These are phyloP conservation scores for Podospora pseudocomata DNA, from an alignment of 495 filamentous ascomycete genomes.

Conservation along the genomic window DNA sequence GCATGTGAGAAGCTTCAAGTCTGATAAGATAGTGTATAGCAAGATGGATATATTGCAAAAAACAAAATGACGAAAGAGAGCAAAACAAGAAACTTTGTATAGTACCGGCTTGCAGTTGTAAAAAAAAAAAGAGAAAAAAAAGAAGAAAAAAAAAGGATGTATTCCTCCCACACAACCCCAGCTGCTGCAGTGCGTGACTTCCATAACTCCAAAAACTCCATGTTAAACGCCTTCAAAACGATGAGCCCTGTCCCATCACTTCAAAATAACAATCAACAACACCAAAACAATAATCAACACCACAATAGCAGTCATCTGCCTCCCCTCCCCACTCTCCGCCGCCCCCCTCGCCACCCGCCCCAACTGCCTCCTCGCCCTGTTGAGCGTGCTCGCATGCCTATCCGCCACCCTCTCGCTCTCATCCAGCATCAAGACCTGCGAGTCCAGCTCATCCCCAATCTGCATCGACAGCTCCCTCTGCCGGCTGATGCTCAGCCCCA, in stretches of 20 bases:
- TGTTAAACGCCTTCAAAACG: neutral
- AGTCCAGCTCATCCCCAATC: constrained; percentile 94
- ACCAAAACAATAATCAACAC: constrained; percentile 73
- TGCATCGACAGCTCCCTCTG: constrained; percentile 91
- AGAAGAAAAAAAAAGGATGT: neutral
- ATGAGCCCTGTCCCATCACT: constrained; percentile 43
- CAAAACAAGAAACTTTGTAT: too few species aligned
- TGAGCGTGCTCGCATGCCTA: constrained; percentile 70
- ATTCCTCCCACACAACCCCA: too few species aligned
- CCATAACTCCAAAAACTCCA: neutral
- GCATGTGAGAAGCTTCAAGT: neutral
- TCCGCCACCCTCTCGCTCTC: constrained; percentile 81
- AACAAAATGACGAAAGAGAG: too few species aligned
- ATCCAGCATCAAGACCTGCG: constrained; percentile 82
- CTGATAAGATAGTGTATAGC: too few species aligned
- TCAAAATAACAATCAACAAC: constrained; percentile 72
- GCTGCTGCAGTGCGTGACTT: too few species aligned
- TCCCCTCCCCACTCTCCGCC: constrained; percentile 75
- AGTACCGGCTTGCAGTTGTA: too few species aligned
- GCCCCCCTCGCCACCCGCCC: constrained; percentile 67
- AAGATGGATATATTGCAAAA: too few species aligned
- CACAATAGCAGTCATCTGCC: constrained; percentile 74
- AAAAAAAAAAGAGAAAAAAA: neutral
- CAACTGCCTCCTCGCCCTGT: constrained; percentile 67
- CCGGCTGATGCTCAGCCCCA: constrained; percentile 82